Evolutionary conservation across 177 flowering plant genomes (phyloP).

Genomic region (Vitis hybrid): DNA sequence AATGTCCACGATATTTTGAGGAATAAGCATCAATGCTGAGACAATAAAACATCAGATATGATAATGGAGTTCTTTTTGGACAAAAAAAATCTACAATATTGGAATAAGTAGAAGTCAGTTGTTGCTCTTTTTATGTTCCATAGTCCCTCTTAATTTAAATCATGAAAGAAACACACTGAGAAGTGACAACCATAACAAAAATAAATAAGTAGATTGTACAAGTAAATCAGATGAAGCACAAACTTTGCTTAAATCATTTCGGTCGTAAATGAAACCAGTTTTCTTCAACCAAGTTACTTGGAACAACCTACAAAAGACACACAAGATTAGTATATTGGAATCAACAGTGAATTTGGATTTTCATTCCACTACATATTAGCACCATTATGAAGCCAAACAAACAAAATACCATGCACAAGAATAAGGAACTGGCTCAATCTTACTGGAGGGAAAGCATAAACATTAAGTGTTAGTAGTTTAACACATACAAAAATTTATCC

Average conservation of each 20-base stretch:
- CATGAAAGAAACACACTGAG: background rate
- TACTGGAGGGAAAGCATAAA: no score
- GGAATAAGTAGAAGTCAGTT: no score
- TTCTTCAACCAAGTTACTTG: constrained; percentile 89
- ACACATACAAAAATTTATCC: no score
- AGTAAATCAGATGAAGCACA: constrained; percentile 39
- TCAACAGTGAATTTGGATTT: background rate
- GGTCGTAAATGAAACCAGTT: constrained; percentile 85
- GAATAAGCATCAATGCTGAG: no score
- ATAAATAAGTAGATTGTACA: background rate
- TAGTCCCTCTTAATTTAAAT: background rate
- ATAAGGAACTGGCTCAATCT: background rate
- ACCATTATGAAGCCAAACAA: background rate
- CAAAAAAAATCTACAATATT: no score
- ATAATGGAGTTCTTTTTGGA: no score
- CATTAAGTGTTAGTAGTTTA: no score
- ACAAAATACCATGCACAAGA: background rate
- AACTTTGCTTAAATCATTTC: constrained; percentile 73
- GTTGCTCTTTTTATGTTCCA: no score
- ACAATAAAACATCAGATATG: no score
- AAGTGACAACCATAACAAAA: background rate
- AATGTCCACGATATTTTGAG: no score
- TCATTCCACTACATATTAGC: background rate
- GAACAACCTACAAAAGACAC: constrained; percentile 75
- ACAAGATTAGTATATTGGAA: constrained; percentile 22